phyloP scores from a whole-genome alignment of 1,139 yeast species.

The Pichia sp. region DNA sequence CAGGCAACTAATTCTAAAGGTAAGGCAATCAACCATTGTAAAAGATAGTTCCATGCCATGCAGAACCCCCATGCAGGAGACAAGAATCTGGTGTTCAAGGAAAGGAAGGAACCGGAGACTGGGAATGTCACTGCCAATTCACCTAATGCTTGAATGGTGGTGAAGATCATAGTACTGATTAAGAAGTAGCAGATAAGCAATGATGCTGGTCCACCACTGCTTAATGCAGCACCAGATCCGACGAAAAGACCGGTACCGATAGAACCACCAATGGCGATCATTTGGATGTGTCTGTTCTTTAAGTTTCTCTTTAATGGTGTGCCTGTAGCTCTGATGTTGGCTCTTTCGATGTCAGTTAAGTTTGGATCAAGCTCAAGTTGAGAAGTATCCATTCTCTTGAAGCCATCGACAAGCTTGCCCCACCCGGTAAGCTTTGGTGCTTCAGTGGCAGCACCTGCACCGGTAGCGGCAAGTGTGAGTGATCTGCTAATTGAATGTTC shows the following conservation, averaged over 20 bases:
- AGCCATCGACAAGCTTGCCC: slow-evolving; percentile 13
- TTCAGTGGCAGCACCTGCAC: not conserved
- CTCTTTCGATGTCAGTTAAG: slow-evolving; percentile 59
- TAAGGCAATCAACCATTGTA: slow-evolving; percentile 63
- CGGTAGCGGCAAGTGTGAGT: not conserved
- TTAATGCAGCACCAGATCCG: slow-evolving; percentile 59
- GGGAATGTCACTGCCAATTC: slow-evolving; percentile 57
- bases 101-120: slow-evolving; percentile 62
- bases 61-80: slow-evolving; percentile 74
- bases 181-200: slow-evolving; percentile 50
- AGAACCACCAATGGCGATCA: slow-evolving; percentile 84
- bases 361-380: slow-evolving; percentile 46
- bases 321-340: slow-evolving; percentile 58
- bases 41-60: slow-evolving; percentile 63
- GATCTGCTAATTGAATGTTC: no score
- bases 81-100: slow-evolving; percentile 57
- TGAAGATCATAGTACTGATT: slow-evolving; percentile 49
- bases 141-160: slow-evolving; percentile 63
- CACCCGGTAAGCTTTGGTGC: not conserved
- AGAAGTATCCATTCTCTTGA: slow-evolving; percentile 10
- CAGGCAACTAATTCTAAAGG: slow-evolving; percentile 71
- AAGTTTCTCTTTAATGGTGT: slow-evolving; percentile 65
- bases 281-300: slow-evolving; percentile 61
- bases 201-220: slow-evolving; percentile 62
- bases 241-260: slow-evolving; percentile 65